Percentiles rank a stretch among this genome's conserved stretches.
phyloP scores from a whole-genome alignment of 2,329 filamentous ascomycete species.

The Xenosphaeropsis pyriputrescens region DNA sequence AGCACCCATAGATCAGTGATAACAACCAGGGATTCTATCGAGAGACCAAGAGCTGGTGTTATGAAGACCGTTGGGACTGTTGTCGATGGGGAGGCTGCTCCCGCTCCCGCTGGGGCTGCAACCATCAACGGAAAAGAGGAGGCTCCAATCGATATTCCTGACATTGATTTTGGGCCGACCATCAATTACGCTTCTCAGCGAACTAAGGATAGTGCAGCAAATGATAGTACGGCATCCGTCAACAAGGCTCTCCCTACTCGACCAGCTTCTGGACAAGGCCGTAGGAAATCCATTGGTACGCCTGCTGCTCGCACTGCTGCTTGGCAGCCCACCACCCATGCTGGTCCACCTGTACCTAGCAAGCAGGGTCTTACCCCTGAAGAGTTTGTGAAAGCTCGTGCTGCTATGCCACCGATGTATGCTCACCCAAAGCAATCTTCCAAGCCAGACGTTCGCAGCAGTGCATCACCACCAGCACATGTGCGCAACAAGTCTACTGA shows the following conservation, averaged over 20 bases:
- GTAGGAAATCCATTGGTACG: slow-evolving; percentile 33
- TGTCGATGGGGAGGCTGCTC: slow-evolving; percentile 2
- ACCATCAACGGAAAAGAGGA: background rate
- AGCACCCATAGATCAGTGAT: slow-evolving; percentile 33
- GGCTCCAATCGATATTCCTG: slow-evolving; percentile 32
- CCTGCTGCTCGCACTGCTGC: slow-evolving; percentile 51
- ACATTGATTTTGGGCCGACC: slow-evolving; percentile 78
- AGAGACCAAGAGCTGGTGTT: slow-evolving; percentile 63
- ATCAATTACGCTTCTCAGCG: slow-evolving; percentile 37
- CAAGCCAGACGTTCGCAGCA: slow-evolving; percentile 27
- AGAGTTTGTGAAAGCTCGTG: slow-evolving; percentile 71
- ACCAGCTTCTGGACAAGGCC: slow-evolving; percentile 18
- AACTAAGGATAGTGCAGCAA: slow-evolving; percentile 4
- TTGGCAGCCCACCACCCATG: slow-evolving; percentile 57
- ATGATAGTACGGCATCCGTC: slow-evolving; percentile 4
- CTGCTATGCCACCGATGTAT: slow-evolving; percentile 40
- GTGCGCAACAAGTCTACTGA: slow-evolving; percentile 28
- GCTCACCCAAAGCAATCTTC: slow-evolving; percentile 44
- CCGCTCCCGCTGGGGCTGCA: background rate
- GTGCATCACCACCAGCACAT: slow-evolving; percentile 24
- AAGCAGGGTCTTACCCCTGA: slow-evolving; percentile 50
- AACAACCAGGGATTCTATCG: slow-evolving; percentile 30
- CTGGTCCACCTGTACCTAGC: slow-evolving; percentile 19
- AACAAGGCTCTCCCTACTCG: background rate
- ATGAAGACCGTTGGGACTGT: slow-evolving; percentile 56